Evolutionary conservation across 2,329 filamentous ascomycete species (phyloP), one percentile per base, ranked within the genome.

Genomic region (Tolypocladium guangdongense): DNA sequence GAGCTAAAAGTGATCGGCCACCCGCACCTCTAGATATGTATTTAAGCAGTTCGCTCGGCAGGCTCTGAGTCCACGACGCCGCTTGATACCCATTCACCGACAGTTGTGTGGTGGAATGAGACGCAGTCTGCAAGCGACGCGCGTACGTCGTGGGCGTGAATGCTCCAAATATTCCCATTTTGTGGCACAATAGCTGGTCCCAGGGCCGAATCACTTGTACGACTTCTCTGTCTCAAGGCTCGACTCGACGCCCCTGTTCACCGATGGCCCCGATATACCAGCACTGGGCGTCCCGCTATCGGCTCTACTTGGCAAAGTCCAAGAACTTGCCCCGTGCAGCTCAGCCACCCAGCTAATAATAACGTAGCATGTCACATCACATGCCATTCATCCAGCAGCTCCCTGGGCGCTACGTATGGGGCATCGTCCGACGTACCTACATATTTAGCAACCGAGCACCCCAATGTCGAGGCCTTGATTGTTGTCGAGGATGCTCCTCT

Each of bases 401-500:
- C 43, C 43, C 8, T 10, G 11, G 20, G 10, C 20, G 43, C 27
- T 47, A 16, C 43, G 30, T 12, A 14, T 4, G 18, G 18, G 43
- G 11, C 43, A 32, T n/a, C 18, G 43, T 32, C 27, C 10, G 4
- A 18, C 43, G 24, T 27, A 27, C 43, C 43, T n/a, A 11, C 4
- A 32, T 27, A n/a, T 3, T 33, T 18, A 11, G 20, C 14, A 2
- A 18, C 45, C 45, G 36, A 49, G 41, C 37, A 33, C 39, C 39
- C 39, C 49, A 50, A 51, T 52, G 52, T 50, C 38, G 45, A 38
- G 8, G 22, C 16, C 41, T 33, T 54, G 36, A 51, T 12, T 27
- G 39, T 49, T 49, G 52, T 51, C 27, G 51, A 49, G 41, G 38
- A 56, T 54, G 51, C 50, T 38, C 51, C 16, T 46, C 46, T 41